Evolutionary conservation across 495 filamentous ascomycete species (phyloP), one percentile per base, ranked within the genome.

Genomic region (Aspergillus baeticus): DNA sequence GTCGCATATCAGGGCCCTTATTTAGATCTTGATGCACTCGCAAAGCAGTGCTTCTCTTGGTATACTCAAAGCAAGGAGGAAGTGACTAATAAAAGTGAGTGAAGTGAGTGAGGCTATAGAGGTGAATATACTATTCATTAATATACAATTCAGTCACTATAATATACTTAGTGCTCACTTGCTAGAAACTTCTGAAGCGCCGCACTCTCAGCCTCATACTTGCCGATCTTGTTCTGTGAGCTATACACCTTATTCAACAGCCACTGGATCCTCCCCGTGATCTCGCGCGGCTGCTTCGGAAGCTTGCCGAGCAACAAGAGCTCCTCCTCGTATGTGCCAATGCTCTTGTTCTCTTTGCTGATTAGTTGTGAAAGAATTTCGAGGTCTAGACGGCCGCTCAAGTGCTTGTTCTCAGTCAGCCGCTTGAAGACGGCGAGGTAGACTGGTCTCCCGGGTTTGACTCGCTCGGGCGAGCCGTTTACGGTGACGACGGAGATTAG

Each of bases 371-470:
- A 77, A 1, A 92, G 66, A 41, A 91, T 72, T 11, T 81, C 77
- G 11, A 96, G 67, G 60, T 98, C 91, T 66, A 98, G 81, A 54
- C 86, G 81, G 7, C 87, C 81, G 31, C 80, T 77, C 47, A 98
- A 68, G 1, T 89, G 91, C 3, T 74, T 71, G 68, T 98, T 95
- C 51, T 83, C 73, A 0, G 82, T 79, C 18, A 98, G 68, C 31
- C 78, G 71, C 51, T 76, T 72, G 72, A 97, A 98, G 0, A 92
- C 92, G 2, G 90, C 85, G 35, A 82, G 84, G 74, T 92, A 96
- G 7, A 98, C 90, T 0, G 94, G 94, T 63, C 88, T 89, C 13
- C 91, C 92, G 2, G 90, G 88, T 46, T 81, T 85, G 63, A 98
- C 85, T 33, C 73, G 75, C 23, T 82, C 78, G 2, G 94, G 94